A percentile compares a stretch with the other conserved stretches of the same genome.
These are phyloP conservation scores for Guadua angustifolia DNA, from an alignment of 176 grass and related monocot species.

Conservation along the genomic window DNA sequence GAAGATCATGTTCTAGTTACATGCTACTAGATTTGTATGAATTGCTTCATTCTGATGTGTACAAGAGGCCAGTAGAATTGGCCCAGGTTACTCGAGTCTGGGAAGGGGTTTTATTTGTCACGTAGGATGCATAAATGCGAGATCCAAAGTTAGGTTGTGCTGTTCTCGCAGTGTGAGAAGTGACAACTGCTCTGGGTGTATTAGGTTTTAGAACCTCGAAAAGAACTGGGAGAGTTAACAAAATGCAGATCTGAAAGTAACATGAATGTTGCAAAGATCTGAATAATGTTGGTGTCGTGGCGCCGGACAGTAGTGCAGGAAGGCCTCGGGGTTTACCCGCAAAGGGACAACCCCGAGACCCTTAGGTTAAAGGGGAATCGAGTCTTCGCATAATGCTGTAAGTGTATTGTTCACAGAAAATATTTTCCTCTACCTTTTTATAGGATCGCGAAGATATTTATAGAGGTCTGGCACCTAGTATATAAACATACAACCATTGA, in stretches of 20 bases:
- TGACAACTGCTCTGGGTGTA: neutral
- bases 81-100: neutral
- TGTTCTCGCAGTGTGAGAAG: neutral
- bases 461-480: too few species aligned
- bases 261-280: neutral
- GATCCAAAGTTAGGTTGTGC: neutral
- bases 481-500: too few species aligned
- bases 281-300: neutral
- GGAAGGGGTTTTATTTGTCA: neutral
- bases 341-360: too few species aligned
- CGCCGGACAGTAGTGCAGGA: too few species aligned
- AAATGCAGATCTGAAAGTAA: slow-evolving; percentile 7
- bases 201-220: neutral
- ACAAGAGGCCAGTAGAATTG: neutral
- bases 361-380: too few species aligned
- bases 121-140: neutral
- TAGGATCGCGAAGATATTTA: too few species aligned
- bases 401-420: too few species aligned
- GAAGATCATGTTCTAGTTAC: neutral
- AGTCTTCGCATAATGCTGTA: too few species aligned
- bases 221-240: neutral
- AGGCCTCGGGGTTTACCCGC: too few species aligned
- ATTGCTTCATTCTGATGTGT: neutral
- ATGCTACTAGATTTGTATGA: neutral
- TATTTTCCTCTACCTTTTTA: too few species aligned